Evolutionary conservation across 805 yeast species (phyloP).

Genomic region (Sugiyamaella smithiae): DNA sequence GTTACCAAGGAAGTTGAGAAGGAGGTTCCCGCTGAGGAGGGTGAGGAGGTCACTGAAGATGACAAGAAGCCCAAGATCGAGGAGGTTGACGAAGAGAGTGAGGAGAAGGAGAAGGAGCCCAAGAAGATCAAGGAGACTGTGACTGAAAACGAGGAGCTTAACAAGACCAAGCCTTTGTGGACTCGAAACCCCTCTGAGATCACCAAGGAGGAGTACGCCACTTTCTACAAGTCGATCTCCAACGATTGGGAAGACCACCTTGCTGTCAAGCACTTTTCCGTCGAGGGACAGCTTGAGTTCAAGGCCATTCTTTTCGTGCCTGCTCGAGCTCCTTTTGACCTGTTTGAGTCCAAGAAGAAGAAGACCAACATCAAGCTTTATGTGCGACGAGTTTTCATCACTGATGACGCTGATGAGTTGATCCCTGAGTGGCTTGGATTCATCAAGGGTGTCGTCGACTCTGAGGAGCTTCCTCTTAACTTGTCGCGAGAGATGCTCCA

Average conservation of each 20-base stretch:
- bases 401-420: conserved; percentile 98
- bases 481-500: conserved; percentile 99
- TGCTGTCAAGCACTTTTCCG: conserved; percentile 99
- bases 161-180: conserved; percentile 99
- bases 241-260: conserved; percentile 99
- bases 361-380: conserved; percentile 97
- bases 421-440: conserved; percentile 98
- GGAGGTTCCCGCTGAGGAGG: conserved; percentile 87
- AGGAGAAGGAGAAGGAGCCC: conserved; percentile 69
- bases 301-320: conserved; percentile 97
- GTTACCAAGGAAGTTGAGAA: conserved; percentile 99
- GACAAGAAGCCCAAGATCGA: conserved; percentile 71
- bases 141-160: conserved; percentile 95
- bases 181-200: conserved; percentile 98
- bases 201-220: conserved; percentile 96
- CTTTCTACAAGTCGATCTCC: conserved; percentile 98
- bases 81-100: conserved; percentile 73
- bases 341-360: conserved; percentile 98
- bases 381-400: conserved; percentile 99
- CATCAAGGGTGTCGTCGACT: conserved; percentile 98
- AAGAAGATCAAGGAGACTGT: conserved; percentile 91
- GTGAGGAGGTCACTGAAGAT: conserved; percentile 52
- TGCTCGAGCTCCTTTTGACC: conserved; percentile 98
- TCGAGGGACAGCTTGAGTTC: conserved; percentile 99
- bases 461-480: conserved; percentile 99